Percentiles rank a stretch among this genome's conserved stretches.
phyloP scores from a whole-genome alignment of 2,329 filamentous ascomycete species.

The Plectosphaerella sp. region DNA sequence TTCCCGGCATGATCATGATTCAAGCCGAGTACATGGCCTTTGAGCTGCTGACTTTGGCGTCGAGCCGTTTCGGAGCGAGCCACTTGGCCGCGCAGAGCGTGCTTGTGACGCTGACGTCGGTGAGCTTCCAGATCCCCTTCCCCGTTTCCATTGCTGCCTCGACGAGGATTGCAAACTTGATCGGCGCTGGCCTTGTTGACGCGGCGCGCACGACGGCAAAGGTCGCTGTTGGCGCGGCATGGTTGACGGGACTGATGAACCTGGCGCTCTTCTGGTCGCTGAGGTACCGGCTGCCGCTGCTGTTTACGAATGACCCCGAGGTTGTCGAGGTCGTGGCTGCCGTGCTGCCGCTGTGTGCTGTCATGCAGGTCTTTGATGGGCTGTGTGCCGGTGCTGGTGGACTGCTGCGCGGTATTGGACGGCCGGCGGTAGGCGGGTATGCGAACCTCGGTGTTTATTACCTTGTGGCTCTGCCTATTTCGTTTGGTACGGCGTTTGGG shows the following conservation, averaged over 20 bases:
- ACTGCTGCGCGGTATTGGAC: conserved; percentile 78
- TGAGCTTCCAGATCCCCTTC: conserved; percentile 91
- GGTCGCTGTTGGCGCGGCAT: conserved; percentile 64
- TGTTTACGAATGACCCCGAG: conserved; percentile 72
- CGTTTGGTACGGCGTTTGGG: conserved; percentile 72
- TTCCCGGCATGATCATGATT: conserved; percentile 91
- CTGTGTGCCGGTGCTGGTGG: conserved; percentile 77
- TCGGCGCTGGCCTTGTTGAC: conserved; percentile 77
- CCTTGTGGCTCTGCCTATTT: conserved; percentile 76
- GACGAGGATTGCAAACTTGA: conserved; percentile 86
- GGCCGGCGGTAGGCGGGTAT: conserved; percentile 86
- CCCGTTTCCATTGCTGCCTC: conserved; percentile 83
- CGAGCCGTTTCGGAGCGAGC: conserved; percentile 73
- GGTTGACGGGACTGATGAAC: conserved; percentile 75
- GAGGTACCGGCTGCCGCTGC: conserved; percentile 67
- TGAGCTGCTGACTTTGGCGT: conserved; percentile 80
- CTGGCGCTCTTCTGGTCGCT: conserved; percentile 63
- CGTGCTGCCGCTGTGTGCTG: conserved; percentile 74
- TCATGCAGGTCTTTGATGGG: conserved; percentile 88
- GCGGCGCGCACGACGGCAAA: conserved; percentile 77
- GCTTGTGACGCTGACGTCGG: conserved; percentile 69
- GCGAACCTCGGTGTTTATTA: conserved; percentile 87
- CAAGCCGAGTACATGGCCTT: conserved; percentile 92
- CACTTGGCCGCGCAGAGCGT: conserved; percentile 86
- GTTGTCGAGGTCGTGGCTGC: conserved; percentile 64